These are phyloP conservation scores for Mycena olivaceomarginata DNA, from an alignment of 768 basidiomycete genomes.

Conservation along the genomic window DNA sequence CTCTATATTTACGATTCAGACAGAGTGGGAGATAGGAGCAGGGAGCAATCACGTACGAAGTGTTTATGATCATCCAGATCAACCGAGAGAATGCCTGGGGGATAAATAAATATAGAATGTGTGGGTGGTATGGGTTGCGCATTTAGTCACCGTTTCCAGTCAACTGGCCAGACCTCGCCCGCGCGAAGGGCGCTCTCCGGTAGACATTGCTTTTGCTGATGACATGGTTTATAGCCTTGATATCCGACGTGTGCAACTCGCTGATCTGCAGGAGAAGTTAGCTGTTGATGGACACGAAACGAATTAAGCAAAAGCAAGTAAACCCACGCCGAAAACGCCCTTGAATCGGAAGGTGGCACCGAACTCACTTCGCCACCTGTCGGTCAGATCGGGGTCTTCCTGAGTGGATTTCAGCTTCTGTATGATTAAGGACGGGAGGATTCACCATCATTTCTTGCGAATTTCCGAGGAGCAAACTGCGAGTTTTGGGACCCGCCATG, in stretches of 20 bases:
- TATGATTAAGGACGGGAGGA: not conserved
- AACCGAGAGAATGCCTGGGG: slow-evolving; percentile 32
- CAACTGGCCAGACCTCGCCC: not conserved
- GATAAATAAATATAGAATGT: too few relatives aligned
- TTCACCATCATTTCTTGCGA: slow-evolving; percentile 47
- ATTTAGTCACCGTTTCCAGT: slow-evolving; percentile 16
- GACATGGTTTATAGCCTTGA: slow-evolving; percentile 35
- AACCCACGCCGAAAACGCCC: slow-evolving; percentile 27
- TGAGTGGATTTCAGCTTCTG: not conserved
- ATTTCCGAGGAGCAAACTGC: slow-evolving; percentile 56
- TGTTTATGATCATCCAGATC: slow-evolving; percentile 25
- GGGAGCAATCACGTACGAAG: slow-evolving; percentile 4
- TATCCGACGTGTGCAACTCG: slow-evolving; percentile 37
- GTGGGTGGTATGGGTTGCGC: too few relatives aligned
- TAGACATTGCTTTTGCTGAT: slow-evolving; percentile 26
- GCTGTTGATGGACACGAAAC: not conserved
- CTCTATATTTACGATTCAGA: not conserved
- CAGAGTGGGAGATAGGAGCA: not conserved
- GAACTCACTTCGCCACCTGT: slow-evolving; percentile 27
- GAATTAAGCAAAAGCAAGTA: not conserved
- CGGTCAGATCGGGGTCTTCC: slow-evolving; percentile 12
- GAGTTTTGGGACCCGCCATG: slow-evolving; percentile 56
- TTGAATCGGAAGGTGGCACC: slow-evolving; percentile 29
- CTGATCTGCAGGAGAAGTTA: slow-evolving; percentile 6
- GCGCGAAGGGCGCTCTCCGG: not conserved